Evolutionary conservation across 176 grass and related monocot genomes (phyloP).

Genomic region (Juncus inflexus): DNA sequence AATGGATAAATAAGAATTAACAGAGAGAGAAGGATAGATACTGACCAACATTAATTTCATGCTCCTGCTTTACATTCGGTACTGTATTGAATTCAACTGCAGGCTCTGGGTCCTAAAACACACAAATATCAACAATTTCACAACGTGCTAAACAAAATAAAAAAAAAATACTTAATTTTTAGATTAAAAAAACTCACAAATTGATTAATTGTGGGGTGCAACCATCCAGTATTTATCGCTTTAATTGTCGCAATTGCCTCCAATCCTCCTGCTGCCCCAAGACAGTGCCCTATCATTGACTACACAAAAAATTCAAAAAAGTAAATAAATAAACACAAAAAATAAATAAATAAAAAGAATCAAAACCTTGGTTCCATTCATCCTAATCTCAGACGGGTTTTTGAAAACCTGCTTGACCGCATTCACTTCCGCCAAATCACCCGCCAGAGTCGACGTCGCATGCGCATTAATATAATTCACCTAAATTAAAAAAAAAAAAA

Average conservation of each 20-base stretch:
- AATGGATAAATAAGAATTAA: background rate
- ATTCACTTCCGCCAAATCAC: constrained; percentile 94
- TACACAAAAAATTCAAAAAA: constrained; percentile 26
- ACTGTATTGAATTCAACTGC: constrained; percentile 88
- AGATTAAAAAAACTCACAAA: constrained; percentile 61
- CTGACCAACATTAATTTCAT: constrained; percentile 98
- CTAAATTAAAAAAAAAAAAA: constrained; percentile 32
- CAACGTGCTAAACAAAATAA: too few relatives aligned
- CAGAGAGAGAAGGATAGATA: constrained; percentile 12
- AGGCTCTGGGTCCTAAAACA: constrained; percentile 64
- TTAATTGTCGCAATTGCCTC: constrained; percentile 93
- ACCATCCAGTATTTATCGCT: constrained; percentile 93
- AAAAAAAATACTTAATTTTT: too few relatives aligned
- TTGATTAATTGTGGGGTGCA: constrained; percentile 98
- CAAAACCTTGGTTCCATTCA: constrained; percentile 89
- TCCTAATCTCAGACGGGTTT: constrained; percentile 67
- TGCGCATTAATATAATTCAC: constrained; percentile 98
- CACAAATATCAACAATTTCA: background rate
- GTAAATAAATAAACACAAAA: background rate
- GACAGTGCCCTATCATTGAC: constrained; percentile 99
- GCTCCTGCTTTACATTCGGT: constrained; percentile 78
- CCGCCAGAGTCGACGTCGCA: constrained; percentile 91
- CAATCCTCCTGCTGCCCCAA: constrained; percentile 91
- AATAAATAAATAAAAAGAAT: constrained; percentile 15
- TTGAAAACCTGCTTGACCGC: constrained; percentile 95